Percentiles rank a stretch among this genome's conserved stretches.
Conservation (phyloP, 1,284 basidiomycete species). For the Quambalaria eucalypti region DNA sequence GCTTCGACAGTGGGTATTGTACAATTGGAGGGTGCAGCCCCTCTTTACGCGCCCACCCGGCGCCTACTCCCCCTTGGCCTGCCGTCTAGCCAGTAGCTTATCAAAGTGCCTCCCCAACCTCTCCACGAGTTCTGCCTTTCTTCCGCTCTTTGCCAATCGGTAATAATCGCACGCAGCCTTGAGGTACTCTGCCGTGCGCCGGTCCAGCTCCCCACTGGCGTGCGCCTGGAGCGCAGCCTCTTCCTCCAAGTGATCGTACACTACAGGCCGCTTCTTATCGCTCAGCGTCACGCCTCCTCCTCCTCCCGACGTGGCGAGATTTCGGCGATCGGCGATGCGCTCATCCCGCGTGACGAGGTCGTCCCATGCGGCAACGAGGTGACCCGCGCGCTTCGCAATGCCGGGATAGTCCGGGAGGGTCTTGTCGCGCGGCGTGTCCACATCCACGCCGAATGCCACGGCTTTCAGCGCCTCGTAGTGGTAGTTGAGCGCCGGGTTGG, state of each 20-base stretch:
- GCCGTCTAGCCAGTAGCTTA: constrained; percentile 1
- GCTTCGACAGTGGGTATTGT: too few species aligned
- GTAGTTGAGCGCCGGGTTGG: constrained; percentile 75
- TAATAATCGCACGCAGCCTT: constrained; percentile 27
- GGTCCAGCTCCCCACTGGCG: not conserved
- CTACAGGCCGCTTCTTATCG: not conserved
- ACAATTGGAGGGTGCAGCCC: too few species aligned
- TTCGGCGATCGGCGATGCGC: constrained; percentile 7
- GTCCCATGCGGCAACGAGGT: constrained; percentile 68
- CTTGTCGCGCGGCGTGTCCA: constrained; percentile 62
- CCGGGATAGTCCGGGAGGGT: constrained; percentile 67
- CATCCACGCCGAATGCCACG: constrained; percentile 69
- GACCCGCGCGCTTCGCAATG: constrained; percentile 72
- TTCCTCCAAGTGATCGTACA: not conserved
- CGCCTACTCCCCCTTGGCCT: not conserved
- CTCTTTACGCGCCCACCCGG: not conserved
- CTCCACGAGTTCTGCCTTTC: constrained; percentile 34
- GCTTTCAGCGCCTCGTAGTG: constrained; percentile 86
- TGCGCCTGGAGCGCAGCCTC: not conserved
- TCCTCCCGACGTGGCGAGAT: not conserved
- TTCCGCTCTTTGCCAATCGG: constrained; percentile 26
- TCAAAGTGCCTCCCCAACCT: constrained; percentile 19
- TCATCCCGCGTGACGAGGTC: constrained; percentile 57
- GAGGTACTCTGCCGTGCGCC: constrained; percentile 28
- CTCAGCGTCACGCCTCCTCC: not conserved